A percentile compares a stretch with the other conserved stretches of the same genome.
phyloP scores from a whole-genome alignment of 2,329 filamentous ascomycete species.

The Colletotrichum ledebouriae region DNA sequence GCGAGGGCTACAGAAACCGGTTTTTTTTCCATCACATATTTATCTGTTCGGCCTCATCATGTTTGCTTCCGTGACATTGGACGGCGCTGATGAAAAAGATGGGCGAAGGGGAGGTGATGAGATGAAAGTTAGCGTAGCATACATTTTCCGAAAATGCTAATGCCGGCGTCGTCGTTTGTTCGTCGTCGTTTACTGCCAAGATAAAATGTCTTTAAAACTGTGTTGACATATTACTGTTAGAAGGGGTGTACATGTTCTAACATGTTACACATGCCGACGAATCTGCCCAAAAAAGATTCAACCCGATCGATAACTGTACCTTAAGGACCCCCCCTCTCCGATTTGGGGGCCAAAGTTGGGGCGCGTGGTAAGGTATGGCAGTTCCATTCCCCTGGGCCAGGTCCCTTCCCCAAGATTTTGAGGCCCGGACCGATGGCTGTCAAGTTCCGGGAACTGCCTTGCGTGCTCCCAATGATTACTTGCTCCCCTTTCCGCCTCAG shows the following conservation, averaged over 20 bases:
- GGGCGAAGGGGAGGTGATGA: slow-evolving; percentile 4
- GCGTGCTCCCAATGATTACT: no score
- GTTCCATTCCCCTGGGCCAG: background rate
- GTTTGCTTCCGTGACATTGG: background rate
- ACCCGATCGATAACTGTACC: background rate
- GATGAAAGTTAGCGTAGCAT: slow-evolving; percentile 8
- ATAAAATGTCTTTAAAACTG: no score
- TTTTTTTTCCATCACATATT: background rate
- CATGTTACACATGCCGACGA: background rate
- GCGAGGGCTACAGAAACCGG: slow-evolving; percentile 18
- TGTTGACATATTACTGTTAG: no score
- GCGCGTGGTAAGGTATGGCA: slow-evolving; percentile 2
- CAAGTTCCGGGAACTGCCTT: no score
- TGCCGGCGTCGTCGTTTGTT: no score
- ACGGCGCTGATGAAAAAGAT: no score
- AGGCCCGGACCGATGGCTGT: no score
- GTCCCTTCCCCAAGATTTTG: no score
- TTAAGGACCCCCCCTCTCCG: background rate
- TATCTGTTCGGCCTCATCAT: background rate
- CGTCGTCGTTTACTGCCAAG: no score
- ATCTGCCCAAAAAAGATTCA: background rate
- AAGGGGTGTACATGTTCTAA: background rate
- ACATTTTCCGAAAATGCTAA: slow-evolving; percentile 1
- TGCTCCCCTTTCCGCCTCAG: no score
- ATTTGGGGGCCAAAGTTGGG: slow-evolving; percentile 2